Evolutionary conservation across 75 land plant species (phyloP).

Genomic region (Larix kaempferi): DNA sequence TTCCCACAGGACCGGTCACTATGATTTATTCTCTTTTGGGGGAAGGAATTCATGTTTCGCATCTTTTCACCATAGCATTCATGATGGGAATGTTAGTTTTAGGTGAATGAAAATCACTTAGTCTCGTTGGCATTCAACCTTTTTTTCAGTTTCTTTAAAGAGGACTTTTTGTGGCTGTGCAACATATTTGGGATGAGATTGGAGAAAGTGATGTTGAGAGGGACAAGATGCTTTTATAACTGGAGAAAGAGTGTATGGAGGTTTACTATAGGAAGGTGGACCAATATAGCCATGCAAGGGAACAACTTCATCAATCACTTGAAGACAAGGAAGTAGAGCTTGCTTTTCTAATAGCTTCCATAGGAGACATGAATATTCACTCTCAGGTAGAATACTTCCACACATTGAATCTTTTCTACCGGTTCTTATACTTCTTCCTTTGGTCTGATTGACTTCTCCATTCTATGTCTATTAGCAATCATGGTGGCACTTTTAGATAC

Average conservation of each 20-base stretch:
- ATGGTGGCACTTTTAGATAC: too few species aligned
- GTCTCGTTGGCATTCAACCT: background rate
- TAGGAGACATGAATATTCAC: constrained; percentile 29
- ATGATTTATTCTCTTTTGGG: too few species aligned
- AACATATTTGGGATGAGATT: constrained; percentile 54
- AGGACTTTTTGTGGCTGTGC: constrained; percentile 3
- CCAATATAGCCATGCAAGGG: constrained; percentile 33
- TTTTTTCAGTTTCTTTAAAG: background rate
- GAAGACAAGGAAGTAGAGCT: constrained; percentile 40
- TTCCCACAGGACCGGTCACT: too few species aligned
- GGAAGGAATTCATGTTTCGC: too few species aligned
- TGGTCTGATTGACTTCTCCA: background rate
- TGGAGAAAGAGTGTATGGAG: constrained; percentile 47
- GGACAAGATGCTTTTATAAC: constrained; percentile 41
- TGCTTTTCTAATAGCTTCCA: constrained; percentile 24
- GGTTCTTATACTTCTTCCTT: background rate
- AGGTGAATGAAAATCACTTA: background rate
- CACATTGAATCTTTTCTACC: background rate
- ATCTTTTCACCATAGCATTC: background rate
- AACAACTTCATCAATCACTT: constrained; percentile 29
- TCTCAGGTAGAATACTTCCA: constrained; percentile 12
- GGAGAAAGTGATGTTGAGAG: constrained; percentile 47
- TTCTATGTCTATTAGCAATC: too few species aligned
- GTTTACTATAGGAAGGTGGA: constrained; percentile 58
- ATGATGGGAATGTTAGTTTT: constrained; percentile 1